Percentiles rank a stretch among this genome's conserved stretches.
Conservation (phyloP, 2,329 filamentous ascomycete species). For the Pochonia chlamydosporia region DNA sequence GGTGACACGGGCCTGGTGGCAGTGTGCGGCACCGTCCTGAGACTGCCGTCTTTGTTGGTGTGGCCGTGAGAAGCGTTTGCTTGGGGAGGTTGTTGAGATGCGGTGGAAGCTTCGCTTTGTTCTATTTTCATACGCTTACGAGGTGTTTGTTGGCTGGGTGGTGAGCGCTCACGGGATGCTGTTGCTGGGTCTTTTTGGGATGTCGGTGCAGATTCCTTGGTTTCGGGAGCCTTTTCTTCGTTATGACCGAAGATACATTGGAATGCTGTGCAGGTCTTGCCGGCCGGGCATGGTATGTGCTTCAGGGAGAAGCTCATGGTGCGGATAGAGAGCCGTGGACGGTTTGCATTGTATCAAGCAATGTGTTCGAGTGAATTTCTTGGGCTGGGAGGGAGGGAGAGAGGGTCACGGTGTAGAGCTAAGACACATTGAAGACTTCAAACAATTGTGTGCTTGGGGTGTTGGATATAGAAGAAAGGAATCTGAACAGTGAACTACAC, state of each 20-base stretch:
- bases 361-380: no score
- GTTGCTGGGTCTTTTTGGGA: background rate
- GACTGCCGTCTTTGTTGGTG: background rate
- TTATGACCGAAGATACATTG: conserved; percentile 45
- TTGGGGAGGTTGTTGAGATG: conserved; percentile 5
- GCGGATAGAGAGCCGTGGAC: background rate
- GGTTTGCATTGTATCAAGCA: background rate
- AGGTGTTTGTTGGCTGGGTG: conserved; percentile 20
- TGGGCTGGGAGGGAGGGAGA: no score
- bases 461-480: no score
- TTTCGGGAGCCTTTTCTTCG: conserved; percentile 20
- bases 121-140: conserved; percentile 25
- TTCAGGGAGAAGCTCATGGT: conserved; percentile 38
- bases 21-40: conserved; percentile 7
- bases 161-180: background rate
- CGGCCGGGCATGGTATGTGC: conserved; percentile 44
- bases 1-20: conserved; percentile 26
- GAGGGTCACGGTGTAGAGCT: no score
- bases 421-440: no score
- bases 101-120: conserved; percentile 2
- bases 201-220: conserved; percentile 9
- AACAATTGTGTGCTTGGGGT: no score
- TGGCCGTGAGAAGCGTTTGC: background rate
- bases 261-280: conserved; percentile 41
- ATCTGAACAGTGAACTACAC: no score